Percentiles rank a stretch among this genome's conserved stretches.
Conservation (phyloP, 129 eudicot genomes). For the Artemisia tridentata region DNA sequence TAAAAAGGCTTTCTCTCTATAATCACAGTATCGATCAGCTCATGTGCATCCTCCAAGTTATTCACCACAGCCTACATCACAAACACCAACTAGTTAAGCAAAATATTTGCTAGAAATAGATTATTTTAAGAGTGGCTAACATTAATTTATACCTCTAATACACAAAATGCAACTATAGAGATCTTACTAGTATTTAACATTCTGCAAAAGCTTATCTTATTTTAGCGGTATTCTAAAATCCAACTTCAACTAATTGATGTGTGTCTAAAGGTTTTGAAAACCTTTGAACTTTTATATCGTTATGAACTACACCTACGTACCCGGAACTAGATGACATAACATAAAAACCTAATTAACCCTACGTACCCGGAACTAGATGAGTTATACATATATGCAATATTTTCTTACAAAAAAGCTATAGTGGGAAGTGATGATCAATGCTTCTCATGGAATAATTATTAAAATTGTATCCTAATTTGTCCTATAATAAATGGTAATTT, state of each 20-base stretch:
- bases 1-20: slow-evolving; percentile 84
- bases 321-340: too few species aligned
- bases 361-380: background rate
- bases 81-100: slow-evolving; percentile 5
- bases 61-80: slow-evolving; percentile 65
- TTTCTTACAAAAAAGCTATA: too few species aligned
- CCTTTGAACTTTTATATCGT: too few species aligned
- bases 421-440: background rate
- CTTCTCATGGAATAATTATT: background rate
- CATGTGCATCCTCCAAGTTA: slow-evolving; percentile 78
- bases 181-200: too few species aligned
- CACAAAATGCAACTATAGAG: too few species aligned
- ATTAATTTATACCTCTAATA: too few species aligned
- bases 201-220: too few species aligned
- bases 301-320: too few species aligned
- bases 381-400: background rate
- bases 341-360: background rate
- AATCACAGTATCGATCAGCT: slow-evolving; percentile 70
- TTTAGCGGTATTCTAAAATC: too few species aligned
- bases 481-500: background rate
- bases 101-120: background rate
- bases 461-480: background rate
- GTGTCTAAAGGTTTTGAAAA: background rate
- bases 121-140: too few species aligned
- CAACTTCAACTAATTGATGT: background rate